Conservation (phyloP, 108 stramenopile genomes). For the Chaetoceros muelleri region DNA sequence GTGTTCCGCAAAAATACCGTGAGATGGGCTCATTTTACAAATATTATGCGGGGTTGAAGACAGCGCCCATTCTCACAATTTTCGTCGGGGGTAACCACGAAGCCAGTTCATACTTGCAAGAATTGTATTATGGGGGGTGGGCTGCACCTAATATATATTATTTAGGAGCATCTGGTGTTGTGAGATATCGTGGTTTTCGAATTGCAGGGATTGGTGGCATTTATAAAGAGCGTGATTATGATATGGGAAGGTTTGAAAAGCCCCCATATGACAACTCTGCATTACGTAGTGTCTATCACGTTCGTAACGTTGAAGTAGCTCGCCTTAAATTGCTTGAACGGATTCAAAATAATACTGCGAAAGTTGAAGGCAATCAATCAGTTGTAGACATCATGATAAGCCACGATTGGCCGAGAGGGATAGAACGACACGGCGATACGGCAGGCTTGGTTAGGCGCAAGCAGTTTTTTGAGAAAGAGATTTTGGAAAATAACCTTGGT, state of each 20-base stretch:
- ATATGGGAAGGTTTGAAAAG: constrained; percentile 59
- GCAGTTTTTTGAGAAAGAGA: constrained; percentile 78
- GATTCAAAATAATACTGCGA: background rate
- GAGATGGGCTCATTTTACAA: constrained; percentile 75
- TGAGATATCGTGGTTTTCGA: constrained; percentile 78
- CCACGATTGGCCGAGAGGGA: constrained; percentile 98
- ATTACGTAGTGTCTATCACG: constrained; percentile 89
- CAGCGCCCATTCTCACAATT: constrained; percentile 86
- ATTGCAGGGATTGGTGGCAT: constrained; percentile 96
- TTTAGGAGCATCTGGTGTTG: constrained; percentile 85
- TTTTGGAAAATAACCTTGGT: constrained; percentile 79
- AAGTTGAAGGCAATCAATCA: background rate
- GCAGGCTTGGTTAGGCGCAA: constrained; percentile 60
- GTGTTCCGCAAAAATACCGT: constrained; percentile 90
- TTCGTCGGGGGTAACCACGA: constrained; percentile 99
- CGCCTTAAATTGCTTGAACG: constrained; percentile 47
- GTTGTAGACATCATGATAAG: constrained; percentile 75
- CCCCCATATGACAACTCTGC: constrained; percentile 71
- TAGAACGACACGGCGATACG: constrained; percentile 77
- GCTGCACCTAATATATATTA: constrained; percentile 99
- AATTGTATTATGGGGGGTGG: constrained; percentile 96
- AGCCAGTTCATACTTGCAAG: constrained; percentile 86
- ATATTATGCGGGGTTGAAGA: constrained; percentile 84
- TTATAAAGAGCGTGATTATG: constrained; percentile 77
- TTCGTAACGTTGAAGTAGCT: constrained; percentile 76